Conservation (phyloP, 2,329 filamentous ascomycete genomes). For the Fusarium tanahbumbuense region DNA sequence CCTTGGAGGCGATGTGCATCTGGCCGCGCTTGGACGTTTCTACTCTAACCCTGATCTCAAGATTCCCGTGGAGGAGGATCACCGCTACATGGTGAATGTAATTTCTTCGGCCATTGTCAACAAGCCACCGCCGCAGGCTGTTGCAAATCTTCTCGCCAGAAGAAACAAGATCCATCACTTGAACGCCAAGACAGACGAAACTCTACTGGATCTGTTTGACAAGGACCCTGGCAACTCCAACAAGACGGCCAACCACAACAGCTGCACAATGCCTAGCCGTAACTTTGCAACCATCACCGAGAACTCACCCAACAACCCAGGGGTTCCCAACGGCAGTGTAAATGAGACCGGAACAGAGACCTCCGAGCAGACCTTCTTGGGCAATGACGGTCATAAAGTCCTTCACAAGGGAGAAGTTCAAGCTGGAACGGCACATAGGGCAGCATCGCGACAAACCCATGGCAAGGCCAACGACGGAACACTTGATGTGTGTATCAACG, state of each 20-base stretch:
- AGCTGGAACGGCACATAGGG: conserved; percentile 82
- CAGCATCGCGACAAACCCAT: conserved; percentile 69
- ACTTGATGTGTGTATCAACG: conserved; percentile 85
- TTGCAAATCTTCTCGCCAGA: conserved; percentile 90
- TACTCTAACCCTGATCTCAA: conserved; percentile 87
- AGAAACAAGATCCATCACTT: conserved; percentile 85
- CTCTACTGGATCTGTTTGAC: conserved; percentile 91
- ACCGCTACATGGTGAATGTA: conserved; percentile 95
- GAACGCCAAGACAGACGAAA: conserved; percentile 83
- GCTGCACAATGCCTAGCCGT: conserved; percentile 89
- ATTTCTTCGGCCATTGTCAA: conserved; percentile 97
- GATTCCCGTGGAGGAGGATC: conserved; percentile 82
- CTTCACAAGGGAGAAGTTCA: conserved; percentile 81
- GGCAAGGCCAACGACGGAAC: conserved; percentile 67
- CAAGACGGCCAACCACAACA: conserved; percentile 81
- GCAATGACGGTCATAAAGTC: conserved; percentile 75
- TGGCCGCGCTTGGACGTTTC: conserved; percentile 92
- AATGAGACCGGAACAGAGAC: conserved; percentile 30
- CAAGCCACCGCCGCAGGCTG: conserved; percentile 85
- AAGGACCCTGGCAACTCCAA: conserved; percentile 82
- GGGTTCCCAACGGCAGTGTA: conserved; percentile 43
- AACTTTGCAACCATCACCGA: conserved; percentile 94
- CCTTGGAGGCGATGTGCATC: conserved; percentile 91
- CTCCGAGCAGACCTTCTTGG: conserved; percentile 48
- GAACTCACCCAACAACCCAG: conserved; percentile 73